Evolutionary conservation across 345 rosid genomes (phyloP), one percentile per base, ranked within the genome.

Genomic region (Eucalyptus curtisii): DNA sequence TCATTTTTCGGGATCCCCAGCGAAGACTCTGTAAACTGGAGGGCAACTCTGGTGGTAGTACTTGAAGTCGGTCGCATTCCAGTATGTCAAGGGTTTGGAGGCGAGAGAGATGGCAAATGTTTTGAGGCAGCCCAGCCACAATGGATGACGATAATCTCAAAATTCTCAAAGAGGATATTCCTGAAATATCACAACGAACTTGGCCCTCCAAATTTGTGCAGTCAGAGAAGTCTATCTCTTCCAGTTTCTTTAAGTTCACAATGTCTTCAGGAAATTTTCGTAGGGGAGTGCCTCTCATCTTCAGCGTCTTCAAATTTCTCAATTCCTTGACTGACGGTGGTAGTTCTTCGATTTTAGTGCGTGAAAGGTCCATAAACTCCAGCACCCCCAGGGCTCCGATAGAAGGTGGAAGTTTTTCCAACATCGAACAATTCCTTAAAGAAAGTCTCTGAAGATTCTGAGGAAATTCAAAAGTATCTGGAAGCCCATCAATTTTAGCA

Each of bases 311-410:
- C 52, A 49, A 49, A 49, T 14, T 49, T 14, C 52, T 49, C 17
- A 49, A 15, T 1, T 5, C 7, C 52, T 49, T 49, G 7, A 49
- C 7, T 49, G 52, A 49, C 52, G 2, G 2, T 49, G 52, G 52
- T 5, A 49, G 17, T 5, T 49, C 17, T 49, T 2, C 1, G 2
- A 49, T 49, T 2, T 2, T 5, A 49, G 52, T 49, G 16, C 0
- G 1, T 49, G 52, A 49, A 49, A 49, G 52, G 17, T 49, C 52
- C 52, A 49, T 0, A 0, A 49, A 1, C 52, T 49, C 52, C 52
- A 49, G 52, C 52, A 2, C 0, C 17, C 3, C 3, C 17, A 49
- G 52, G 17, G 1, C 1, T 1, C 52, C 52, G 0, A 49, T 49
- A 2, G 52, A 49, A 5, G 16, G 17, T 5, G 52, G 52, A 14